Conservation (phyloP, 2,329 filamentous ascomycete genomes). For the Daldinia sp. region DNA sequence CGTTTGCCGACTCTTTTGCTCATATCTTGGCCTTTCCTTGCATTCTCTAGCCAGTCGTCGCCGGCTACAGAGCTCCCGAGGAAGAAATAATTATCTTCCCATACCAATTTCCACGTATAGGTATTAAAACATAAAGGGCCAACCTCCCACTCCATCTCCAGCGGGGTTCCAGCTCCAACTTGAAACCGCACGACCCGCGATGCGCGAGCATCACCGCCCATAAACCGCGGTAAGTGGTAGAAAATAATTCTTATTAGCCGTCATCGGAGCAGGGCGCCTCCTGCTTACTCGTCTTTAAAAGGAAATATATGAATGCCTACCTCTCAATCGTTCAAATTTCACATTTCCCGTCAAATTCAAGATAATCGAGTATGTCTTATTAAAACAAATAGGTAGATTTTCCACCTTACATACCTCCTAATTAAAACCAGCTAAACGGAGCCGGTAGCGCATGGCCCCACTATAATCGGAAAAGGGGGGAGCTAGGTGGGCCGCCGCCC, state of each 20-base stretch:
- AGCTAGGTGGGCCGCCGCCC: not conserved
- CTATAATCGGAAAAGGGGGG: not conserved
- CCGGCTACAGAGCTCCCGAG: not conserved
- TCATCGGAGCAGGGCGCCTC: not conserved
- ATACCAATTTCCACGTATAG: not conserved
- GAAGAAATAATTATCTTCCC: not conserved
- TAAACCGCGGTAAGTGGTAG: not conserved
- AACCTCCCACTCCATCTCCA: not conserved
- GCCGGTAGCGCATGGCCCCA: not conserved
- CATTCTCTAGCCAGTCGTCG: not conserved
- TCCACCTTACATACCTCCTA: no score
- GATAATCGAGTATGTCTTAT: no score
- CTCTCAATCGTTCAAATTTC: no score
- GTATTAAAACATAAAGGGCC: not conserved
- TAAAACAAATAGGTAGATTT: no score
- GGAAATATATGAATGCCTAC: no score
- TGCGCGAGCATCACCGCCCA: not conserved
- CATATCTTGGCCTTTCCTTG: not conserved
- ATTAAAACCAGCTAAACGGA: not conserved
- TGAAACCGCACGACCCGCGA: not conserved
- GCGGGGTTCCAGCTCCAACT: not conserved
- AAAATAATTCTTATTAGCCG: not conserved
- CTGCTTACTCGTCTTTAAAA: no score
- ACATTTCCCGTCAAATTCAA: no score
- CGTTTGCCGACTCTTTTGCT: not conserved